Evolutionary conservation across 495 filamentous ascomycete genomes (phyloP).

Genomic region (Neurospora sp.): DNA sequence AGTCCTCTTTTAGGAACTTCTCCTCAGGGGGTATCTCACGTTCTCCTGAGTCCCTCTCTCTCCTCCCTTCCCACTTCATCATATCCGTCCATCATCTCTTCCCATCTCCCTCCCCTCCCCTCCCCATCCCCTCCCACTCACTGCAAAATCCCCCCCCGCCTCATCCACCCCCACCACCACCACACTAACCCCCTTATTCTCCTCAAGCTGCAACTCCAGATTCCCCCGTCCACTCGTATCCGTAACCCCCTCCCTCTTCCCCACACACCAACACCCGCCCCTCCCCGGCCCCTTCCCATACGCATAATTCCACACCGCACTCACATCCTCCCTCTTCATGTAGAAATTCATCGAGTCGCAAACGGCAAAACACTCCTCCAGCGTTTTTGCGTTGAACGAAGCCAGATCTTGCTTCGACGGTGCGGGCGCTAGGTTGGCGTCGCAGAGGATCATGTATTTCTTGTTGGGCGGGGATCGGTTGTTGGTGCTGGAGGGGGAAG

Average conservation of each 20-base stretch:
- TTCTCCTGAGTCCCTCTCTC: not conserved
- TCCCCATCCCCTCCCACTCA: not conserved
- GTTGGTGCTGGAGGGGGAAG: too few relatives aligned
- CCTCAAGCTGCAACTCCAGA: not conserved
- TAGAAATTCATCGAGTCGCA: not conserved
- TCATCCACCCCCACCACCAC: not conserved
- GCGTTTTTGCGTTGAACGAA: not conserved
- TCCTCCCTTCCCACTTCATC: not conserved
- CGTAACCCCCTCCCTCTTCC: not conserved
- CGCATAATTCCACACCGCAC: not conserved
- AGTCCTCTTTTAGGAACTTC: not conserved
- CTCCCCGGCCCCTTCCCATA: not conserved
- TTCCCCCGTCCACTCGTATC: not conserved
- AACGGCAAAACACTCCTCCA: not conserved
- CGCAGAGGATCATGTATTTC: not conserved
- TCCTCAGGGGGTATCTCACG: not conserved
- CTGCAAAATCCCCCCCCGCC: not conserved
- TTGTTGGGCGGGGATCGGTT: not conserved
- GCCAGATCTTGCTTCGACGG: not conserved
- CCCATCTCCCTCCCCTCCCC: not conserved
- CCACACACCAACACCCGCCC: not conserved
- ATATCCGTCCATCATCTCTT: not conserved
- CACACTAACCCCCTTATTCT: not conserved
- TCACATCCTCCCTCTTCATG: not conserved
- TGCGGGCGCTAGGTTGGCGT: not conserved